Evolutionary conservation across 2,329 filamentous ascomycete genomes (phyloP), one percentile per base, ranked within the genome.

Genomic region (Cadophora luteo-olivacea): DNA sequence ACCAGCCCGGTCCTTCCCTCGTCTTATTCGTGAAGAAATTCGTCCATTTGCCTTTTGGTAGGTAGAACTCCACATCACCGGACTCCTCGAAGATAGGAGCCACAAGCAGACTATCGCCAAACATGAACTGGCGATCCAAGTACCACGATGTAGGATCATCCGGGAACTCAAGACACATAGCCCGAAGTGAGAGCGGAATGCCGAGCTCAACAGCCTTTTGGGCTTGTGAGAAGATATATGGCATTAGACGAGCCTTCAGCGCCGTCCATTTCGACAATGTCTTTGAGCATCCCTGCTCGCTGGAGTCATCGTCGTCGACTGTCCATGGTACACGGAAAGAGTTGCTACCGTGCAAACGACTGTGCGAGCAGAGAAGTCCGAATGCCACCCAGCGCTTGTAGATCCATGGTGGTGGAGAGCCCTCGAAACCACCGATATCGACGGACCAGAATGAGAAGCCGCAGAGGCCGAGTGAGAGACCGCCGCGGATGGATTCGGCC

Each of bases 361-460:
- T 87, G 73, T 89, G 87, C 7, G 84, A 84, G 55, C 86, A 88
- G n/a, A 89, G 79, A 1, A 89, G 80, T 0, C 87, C 87, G 72
- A 89, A 89, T 29, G 87, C 86, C 4, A 89, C 86, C 87, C 87
- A 89, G 24, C 87, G 84, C 77, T 89, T 90, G 78, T 89, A 89
- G 64, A 89, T 83, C 75, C 84, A 85, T 0, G 83, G 85, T 19
- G 81, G 83, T 6, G 87, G 87, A 3, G 81, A 84, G 0, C 87
- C 87, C 73, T 89, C 87, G 67, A 89, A 90, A 0, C 87, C 87
- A 54, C 87, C 87, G 67, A 89, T 89, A 73, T 89, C 87, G 49
- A 85, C 85, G 6, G 84, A 85, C 87, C 87, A 89, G 77, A 87
- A 89, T 7, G 84, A 83, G 75, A 86, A 89, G 1, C 86, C 87